These are phyloP conservation scores for Purshia tridentata DNA, from an alignment of 306 rosid genomes.

Conservation along the genomic window DNA sequence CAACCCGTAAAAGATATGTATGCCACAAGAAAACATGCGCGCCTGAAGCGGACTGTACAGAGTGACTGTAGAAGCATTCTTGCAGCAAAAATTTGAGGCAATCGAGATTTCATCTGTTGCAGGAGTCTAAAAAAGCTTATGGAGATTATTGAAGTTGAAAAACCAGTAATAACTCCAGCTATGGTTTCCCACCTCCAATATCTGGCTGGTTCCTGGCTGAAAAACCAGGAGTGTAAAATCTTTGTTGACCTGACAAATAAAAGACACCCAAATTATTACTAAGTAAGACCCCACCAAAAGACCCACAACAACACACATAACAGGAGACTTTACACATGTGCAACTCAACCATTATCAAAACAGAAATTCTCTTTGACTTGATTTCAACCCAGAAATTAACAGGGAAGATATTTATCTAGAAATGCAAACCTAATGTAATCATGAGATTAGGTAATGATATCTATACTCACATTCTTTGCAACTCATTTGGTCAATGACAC, in stretches of 20 bases:
- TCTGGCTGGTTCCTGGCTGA: slow-evolving; percentile 33
- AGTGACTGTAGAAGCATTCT: slow-evolving; percentile 31
- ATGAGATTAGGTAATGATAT: neutral
- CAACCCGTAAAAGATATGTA: slow-evolving; percentile 63
- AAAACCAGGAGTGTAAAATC: slow-evolving; percentile 51
- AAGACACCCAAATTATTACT: slow-evolving; percentile 28
- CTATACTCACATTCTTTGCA: neutral
- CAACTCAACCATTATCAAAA: neutral
- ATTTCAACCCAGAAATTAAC: neutral
- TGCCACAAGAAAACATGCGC: slow-evolving; percentile 54
- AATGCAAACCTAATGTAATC: neutral
- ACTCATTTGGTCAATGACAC: neutral
- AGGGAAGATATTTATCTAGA: neutral
- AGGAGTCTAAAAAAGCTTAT: slow-evolving; percentile 46
- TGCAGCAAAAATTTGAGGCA: slow-evolving; percentile 28
- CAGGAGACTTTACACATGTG: neutral
- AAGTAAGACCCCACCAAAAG: neutral
- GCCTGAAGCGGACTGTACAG: slow-evolving; percentile 35
- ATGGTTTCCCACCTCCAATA: slow-evolving; percentile 73
- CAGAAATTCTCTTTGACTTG: neutral
- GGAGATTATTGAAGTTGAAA: slow-evolving; percentile 67
- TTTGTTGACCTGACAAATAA: slow-evolving; percentile 58
- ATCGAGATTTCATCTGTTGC: slow-evolving; percentile 42
- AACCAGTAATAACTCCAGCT: slow-evolving; percentile 63
- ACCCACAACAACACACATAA: neutral